These are phyloP conservation scores for Paracamarosporium sp. DNA, from an alignment of 2,329 filamentous ascomycete species.

Conservation along the genomic window DNA sequence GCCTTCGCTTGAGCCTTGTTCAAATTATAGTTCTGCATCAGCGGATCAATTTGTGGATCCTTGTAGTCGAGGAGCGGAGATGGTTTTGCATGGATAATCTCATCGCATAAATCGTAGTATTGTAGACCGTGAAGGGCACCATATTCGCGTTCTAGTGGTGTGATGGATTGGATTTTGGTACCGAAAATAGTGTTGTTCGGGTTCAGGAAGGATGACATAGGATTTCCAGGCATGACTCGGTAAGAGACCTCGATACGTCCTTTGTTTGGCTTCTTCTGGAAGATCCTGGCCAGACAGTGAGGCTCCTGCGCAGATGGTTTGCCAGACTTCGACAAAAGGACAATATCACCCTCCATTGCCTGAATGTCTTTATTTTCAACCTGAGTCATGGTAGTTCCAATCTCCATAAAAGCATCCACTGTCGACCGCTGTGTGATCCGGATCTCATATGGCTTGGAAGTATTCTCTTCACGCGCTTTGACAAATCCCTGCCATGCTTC, in stretches of 20 bases:
- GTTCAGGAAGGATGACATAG: slow-evolving; percentile 69
- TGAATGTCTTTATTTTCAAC: slow-evolving; percentile 73
- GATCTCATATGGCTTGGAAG: slow-evolving; percentile 81
- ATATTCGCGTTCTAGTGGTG: slow-evolving; percentile 93
- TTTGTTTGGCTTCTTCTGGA: slow-evolving; percentile 80
- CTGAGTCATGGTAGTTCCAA: slow-evolving; percentile 81
- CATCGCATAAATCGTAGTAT: slow-evolving; percentile 94
- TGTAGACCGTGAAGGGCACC: slow-evolving; percentile 88
- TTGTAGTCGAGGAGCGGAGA: slow-evolving; percentile 85
- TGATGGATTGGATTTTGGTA: slow-evolving; percentile 89
- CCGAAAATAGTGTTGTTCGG: slow-evolving; percentile 75
- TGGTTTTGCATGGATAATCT: slow-evolving; percentile 87
- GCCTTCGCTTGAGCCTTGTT: slow-evolving; percentile 91
- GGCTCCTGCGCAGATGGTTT: slow-evolving; percentile 73
- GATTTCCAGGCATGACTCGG: slow-evolving; percentile 73
- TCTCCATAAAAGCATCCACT: slow-evolving; percentile 91
- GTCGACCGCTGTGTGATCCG: slow-evolving; percentile 87
- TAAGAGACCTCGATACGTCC: slow-evolving; percentile 84
- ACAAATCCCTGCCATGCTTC: slow-evolving; percentile 97
- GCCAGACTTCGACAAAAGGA: slow-evolving; percentile 78
- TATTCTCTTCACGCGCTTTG: slow-evolving; percentile 85
- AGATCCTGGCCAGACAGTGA: slow-evolving; percentile 87
- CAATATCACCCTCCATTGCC: slow-evolving; percentile 84
- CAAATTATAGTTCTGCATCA: slow-evolving; percentile 79
- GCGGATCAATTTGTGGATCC: slow-evolving; percentile 71